phyloP scores from a whole-genome alignment of 2,329 filamentous ascomycete genomes.

The Beauveria scarabaeidicola region DNA sequence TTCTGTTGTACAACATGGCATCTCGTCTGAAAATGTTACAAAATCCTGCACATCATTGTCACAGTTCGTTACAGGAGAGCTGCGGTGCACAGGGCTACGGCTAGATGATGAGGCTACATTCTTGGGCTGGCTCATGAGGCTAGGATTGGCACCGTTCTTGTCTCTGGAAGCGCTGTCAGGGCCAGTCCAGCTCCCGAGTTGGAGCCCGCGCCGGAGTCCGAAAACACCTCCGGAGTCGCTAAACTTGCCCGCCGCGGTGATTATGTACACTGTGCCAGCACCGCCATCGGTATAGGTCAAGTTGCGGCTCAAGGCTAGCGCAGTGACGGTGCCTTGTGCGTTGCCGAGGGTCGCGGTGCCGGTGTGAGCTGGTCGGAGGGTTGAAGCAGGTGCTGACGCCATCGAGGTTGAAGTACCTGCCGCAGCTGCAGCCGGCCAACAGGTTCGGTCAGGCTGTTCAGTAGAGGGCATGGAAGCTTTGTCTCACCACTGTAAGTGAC shows the following conservation, averaged over 20 bases:
- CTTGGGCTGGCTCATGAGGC: not conserved
- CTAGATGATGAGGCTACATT: not conserved
- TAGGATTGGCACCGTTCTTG: not conserved
- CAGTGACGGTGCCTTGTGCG: conserved; percentile 21
- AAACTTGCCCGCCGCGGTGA: conserved; percentile 21
- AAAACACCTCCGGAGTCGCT: not conserved
- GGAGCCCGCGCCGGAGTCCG: not conserved
- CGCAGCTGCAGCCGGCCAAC: conserved; percentile 14
- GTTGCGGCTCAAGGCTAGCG: conserved; percentile 25
- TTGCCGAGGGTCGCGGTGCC: conserved; percentile 25
- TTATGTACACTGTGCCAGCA: conserved; percentile 23
- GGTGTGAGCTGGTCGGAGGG: conserved; percentile 18
- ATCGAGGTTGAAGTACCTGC: conserved; percentile 17
- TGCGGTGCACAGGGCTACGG: not conserved
- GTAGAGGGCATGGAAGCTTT: too few species aligned
- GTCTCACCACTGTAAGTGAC: too few species aligned
- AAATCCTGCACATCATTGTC: not conserved
- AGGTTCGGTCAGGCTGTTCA: not conserved
- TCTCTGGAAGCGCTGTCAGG: not conserved
- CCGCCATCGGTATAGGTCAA: conserved; percentile 26
- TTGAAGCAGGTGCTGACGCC: conserved; percentile 17
- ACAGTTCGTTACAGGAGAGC: not conserved
- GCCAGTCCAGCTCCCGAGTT: not conserved
- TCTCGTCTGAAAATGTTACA: not conserved
- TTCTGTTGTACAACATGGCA: not conserved